Percentiles rank a stretch among this genome's conserved stretches.
phyloP scores from a whole-genome alignment of 352 stramenopile species.

The Phytophthora colocasiae region DNA sequence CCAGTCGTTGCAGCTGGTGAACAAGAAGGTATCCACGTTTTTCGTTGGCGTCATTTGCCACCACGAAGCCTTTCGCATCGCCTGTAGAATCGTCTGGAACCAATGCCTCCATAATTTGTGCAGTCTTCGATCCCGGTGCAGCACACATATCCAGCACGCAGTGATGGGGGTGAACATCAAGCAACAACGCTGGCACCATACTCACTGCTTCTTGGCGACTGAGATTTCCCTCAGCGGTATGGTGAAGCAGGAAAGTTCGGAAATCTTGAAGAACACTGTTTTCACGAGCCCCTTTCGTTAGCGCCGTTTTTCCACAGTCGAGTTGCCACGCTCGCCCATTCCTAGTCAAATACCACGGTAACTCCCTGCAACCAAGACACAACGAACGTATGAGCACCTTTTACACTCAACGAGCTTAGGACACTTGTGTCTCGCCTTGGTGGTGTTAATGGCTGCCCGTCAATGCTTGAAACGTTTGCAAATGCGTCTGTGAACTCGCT shows the following conservation, averaged over 20 bases:
- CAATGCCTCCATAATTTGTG: constrained; percentile 94
- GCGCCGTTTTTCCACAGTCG: constrained; percentile 68
- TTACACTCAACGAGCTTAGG: not conserved
- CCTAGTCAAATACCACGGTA: constrained; percentile 67
- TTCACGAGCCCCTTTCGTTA: constrained; percentile 65
- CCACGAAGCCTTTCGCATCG: constrained; percentile 80
- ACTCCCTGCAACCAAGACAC: constrained; percentile 35
- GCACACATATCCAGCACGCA: constrained; percentile 85
- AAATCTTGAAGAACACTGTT: constrained; percentile 82
- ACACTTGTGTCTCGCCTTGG: constrained; percentile 30
- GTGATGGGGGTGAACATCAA: constrained; percentile 93
- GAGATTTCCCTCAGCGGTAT: constrained; percentile 92
- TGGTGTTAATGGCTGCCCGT: constrained; percentile 43
- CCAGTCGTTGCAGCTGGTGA: constrained; percentile 89
- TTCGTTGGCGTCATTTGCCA: constrained; percentile 96
- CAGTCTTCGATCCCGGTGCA: constrained; percentile 98
- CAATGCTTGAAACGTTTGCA: constrained; percentile 25
- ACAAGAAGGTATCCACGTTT: constrained; percentile 98
- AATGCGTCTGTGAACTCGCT: constrained; percentile 57
- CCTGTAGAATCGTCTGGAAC: constrained; percentile 1
- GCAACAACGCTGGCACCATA: constrained; percentile 97
- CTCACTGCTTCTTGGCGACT: constrained; percentile 97
- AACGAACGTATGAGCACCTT: not conserved
- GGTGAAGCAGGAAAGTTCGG: constrained; percentile 92
- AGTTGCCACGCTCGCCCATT: constrained; percentile 76